These are phyloP conservation scores for Platanthera zijinensis DNA, from an alignment of 106 monocot genomes.

Conservation along the genomic window DNA sequence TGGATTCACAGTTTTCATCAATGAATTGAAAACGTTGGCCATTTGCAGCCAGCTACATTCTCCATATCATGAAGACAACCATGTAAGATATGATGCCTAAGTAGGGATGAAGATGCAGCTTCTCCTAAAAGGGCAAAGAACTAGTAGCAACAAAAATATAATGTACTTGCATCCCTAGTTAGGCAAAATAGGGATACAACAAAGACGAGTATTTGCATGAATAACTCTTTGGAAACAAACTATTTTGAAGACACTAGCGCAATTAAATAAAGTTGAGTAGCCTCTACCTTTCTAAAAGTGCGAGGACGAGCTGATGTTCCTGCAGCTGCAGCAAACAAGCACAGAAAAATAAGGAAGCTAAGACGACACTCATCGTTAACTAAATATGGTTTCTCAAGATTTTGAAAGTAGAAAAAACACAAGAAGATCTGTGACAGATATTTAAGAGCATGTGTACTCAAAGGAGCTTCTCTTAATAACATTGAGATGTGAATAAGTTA, in stretches of 20 bases:
- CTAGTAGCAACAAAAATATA: background rate
- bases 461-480: background rate
- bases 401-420: background rate
- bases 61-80: background rate
- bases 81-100: background rate
- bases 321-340: conserved; percentile 18
- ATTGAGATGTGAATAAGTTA: background rate
- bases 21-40: background rate
- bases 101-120: background rate
- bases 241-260: background rate
- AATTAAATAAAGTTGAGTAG: background rate
- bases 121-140: background rate
- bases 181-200: background rate
- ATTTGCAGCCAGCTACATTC: background rate
- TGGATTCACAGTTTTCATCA: too few relatives aligned
- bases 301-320: conserved; percentile 36
- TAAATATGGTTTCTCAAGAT: background rate
- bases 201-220: background rate
- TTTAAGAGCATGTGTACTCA: background rate
- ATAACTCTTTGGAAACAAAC: background rate
- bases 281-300: conserved; percentile 25
- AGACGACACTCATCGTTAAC: background rate
- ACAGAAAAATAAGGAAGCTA: background rate
- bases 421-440: background rate
- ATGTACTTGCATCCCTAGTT: background rate